Evolutionary conservation across 805 yeast species (phyloP), one percentile per base, ranked within the genome.

Genomic region (Saccharomyces eubayanus): DNA sequence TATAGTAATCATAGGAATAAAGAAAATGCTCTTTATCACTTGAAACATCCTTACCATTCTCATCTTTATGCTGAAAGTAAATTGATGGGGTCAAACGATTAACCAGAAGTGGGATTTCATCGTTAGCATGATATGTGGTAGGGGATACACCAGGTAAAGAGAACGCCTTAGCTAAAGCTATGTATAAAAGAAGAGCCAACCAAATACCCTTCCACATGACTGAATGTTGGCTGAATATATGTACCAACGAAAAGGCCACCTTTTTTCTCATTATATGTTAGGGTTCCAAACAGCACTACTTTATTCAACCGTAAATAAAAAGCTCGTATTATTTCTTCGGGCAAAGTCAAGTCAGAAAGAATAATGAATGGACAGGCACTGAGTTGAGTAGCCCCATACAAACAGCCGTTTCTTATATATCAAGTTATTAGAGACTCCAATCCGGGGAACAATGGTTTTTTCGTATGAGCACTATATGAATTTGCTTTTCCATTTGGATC

Each of bases 111-210:
- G 92, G 89, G 49, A 94, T 83, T 3, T 65, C 61, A 52, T 91
- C 95, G 50, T 84, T 89, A 55, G 79, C 76, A 48, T 78, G 74
- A 66, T 92, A 94, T 50, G 92, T 85, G 1, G 95, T 87, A 16
- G 99, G 98, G 0, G 98, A 96, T 28, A 90, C 92, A 6, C 98
- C 98, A 0, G 98, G 98, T 53, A 94, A 75, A 67, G 94, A 92
- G 72, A 94, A 92, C 2, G 85, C 96, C 45, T 60, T 47, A 3
- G 57, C 41, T 21, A 52, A 14, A 16, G 60, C 28, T 16, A 56
- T 20, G 14, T 47, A 53, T 20, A 53, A 43, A 29, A 56, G 36
- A 10, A 52, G 45, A 27, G 46, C 28, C 16, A 52, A 24, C 41
- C 43, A 36, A 36, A 36, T 16, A 36, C 43, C 8, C 16, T 16